Conservation (phyloP, 306 rosid species). For the Prosopis cineraria region DNA sequence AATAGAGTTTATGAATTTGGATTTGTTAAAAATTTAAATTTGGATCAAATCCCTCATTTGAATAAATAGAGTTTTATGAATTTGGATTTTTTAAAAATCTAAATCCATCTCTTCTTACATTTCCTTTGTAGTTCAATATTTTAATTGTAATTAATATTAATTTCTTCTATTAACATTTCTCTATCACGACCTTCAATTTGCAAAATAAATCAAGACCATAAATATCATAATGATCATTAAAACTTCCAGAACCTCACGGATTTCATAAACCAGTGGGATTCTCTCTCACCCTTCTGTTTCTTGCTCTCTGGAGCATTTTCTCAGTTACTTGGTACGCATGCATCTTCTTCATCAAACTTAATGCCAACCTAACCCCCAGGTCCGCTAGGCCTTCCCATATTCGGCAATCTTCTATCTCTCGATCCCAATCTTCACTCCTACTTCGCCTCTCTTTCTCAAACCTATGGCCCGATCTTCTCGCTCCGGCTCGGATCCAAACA, state of each 20-base stretch:
- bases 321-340: background rate
- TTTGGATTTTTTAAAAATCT: too few relatives aligned
- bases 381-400: slow-evolving; percentile 49
- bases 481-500: slow-evolving; percentile 49
- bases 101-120: too few relatives aligned
- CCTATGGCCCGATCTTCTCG: slow-evolving; percentile 52
- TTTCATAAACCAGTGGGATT: background rate
- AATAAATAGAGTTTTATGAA: too few relatives aligned
- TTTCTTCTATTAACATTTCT: too few relatives aligned
- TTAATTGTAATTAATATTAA: too few relatives aligned
- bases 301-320: slow-evolving; percentile 22
- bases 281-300: background rate
- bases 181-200: too few relatives aligned
- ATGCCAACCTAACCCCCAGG: slow-evolving; percentile 41
- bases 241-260: background rate
- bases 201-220: too few relatives aligned
- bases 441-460: slow-evolving; percentile 38
- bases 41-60: too few relatives aligned
- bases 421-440: slow-evolving; percentile 39
- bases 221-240: too few relatives aligned
- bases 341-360: background rate
- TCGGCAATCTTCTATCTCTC: background rate
- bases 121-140: too few relatives aligned
- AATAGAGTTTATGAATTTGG: too few relatives aligned
- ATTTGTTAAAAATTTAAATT: too few relatives aligned